phyloP scores from a whole-genome alignment of 129 eudicot species.

The Pittosporum tobira region DNA sequence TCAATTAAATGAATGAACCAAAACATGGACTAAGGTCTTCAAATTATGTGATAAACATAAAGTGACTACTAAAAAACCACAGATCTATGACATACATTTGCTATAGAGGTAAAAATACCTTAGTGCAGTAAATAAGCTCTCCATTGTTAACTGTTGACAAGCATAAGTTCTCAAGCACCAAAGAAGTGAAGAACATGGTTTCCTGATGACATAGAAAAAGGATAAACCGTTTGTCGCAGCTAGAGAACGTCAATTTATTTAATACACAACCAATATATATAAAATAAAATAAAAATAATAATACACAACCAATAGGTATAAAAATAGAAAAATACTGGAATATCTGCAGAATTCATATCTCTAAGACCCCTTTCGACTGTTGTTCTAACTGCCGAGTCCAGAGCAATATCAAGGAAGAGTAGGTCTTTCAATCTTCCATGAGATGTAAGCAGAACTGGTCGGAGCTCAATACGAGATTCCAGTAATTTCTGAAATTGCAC shows the following conservation, averaged over 20 bases:
- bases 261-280: too few relatives aligned
- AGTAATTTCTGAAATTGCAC: constrained; percentile 10
- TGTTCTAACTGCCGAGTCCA: constrained; percentile 17
- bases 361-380: constrained; percentile 17
- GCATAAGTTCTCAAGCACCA: constrained; percentile 18
- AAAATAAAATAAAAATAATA: too few relatives aligned
- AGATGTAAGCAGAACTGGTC: constrained; percentile 11
- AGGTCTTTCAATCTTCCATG: constrained; percentile 15
- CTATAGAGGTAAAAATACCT: too few relatives aligned
- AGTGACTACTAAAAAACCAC: too few relatives aligned
- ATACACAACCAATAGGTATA: too few relatives aligned
- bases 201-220: constrained; percentile 12
- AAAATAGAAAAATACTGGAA: too few relatives aligned
- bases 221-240: neutral
- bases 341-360: constrained; percentile 6
- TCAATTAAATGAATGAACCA: too few relatives aligned
- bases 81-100: too few relatives aligned
- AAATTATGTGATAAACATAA: too few relatives aligned
- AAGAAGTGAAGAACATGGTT: constrained; percentile 19
- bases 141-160: constrained; percentile 19
- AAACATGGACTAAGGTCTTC: too few relatives aligned
- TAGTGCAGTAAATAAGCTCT: constrained; percentile 15
- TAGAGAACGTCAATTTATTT: constrained; percentile 2
- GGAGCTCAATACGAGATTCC: constrained; percentile 24
- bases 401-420: constrained; percentile 20